These are phyloP conservation scores for Selaginella tamariscina DNA, from an alignment of 75 land plant species.

Conservation along the genomic window DNA sequence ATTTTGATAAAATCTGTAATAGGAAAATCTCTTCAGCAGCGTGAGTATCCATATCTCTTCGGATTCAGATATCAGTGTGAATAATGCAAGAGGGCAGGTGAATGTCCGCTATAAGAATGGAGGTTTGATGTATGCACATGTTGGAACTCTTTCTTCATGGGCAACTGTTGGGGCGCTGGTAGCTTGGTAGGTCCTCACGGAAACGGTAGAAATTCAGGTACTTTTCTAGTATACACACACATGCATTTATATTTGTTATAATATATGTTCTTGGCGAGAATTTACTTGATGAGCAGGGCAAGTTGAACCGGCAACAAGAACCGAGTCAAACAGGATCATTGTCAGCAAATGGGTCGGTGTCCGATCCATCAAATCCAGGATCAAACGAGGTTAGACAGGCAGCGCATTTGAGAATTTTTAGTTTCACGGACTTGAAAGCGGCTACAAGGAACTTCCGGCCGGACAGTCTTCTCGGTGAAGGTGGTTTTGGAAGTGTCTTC, in stretches of 20 bases:
- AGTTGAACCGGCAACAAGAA: not conserved
- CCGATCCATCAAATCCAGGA: conserved; percentile 2
- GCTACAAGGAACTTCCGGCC: conserved; percentile 12
- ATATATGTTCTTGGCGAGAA: too few species aligned
- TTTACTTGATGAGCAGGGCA: not conserved
- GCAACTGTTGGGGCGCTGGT: not conserved
- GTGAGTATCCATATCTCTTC: too few species aligned
- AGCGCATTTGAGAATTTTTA: conserved; percentile 8
- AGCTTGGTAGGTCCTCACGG: not conserved
- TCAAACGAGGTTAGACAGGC: not conserved
- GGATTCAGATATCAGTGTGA: too few species aligned
- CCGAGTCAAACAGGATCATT: not conserved
- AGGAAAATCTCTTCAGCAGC: too few species aligned
- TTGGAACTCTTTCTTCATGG: not conserved
- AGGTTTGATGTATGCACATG: not conserved
- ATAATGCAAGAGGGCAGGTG: conserved; percentile 1
- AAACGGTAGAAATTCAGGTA: not conserved
- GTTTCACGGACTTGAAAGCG: conserved; percentile 1
- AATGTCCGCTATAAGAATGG: not conserved
- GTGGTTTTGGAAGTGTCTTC: conserved; percentile 12
- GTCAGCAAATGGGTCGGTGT: not conserved
- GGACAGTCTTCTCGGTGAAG: conserved; percentile 8
- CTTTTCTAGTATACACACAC: not conserved
- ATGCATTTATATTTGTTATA: too few species aligned
- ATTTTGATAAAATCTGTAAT: too few species aligned